Percentiles rank a stretch among this genome's conserved stretches.
These are phyloP conservation scores for Blastomyces gilchristii DNA, from an alignment of 2,329 filamentous ascomycete species.

Conservation along the genomic window DNA sequence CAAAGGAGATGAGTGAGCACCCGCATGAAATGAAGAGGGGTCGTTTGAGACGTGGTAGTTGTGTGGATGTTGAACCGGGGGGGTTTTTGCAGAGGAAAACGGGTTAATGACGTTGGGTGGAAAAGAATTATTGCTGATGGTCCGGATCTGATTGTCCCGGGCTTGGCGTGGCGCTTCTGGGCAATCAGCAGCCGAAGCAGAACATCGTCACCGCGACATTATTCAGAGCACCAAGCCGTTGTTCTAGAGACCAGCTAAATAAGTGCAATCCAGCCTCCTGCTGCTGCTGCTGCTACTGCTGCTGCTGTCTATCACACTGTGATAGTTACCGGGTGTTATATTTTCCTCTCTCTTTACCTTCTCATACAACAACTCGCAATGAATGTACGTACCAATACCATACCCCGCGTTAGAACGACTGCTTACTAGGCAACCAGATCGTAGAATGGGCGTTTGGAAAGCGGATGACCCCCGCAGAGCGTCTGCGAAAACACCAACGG, in stretches of 20 bases:
- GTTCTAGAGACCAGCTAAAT: too few species aligned
- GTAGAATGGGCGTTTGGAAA: conserved; percentile 99
- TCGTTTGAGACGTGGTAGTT: background rate
- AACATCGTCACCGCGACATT: background rate
- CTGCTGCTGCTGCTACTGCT: too few species aligned
- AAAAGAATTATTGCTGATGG: background rate
- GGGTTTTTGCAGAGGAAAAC: too few species aligned
- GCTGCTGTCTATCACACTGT: background rate
- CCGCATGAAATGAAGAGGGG: background rate
- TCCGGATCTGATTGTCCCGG: background rate
- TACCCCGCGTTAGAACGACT: background rate
- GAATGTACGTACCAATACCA: conserved; percentile 28
- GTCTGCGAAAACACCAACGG: conserved; percentile 65
- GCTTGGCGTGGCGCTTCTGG: background rate
- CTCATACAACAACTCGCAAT: conserved; percentile 18
- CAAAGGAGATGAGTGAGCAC: background rate
- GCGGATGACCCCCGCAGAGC: conserved; percentile 84
- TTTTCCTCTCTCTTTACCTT: background rate
- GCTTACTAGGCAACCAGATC: conserved; percentile 48
- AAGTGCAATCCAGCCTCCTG: too few species aligned
- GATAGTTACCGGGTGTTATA: background rate
- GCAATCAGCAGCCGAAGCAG: background rate
- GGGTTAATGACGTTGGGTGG: background rate
- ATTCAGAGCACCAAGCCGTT: too few species aligned
- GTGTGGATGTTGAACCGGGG: too few species aligned